phyloP scores from a whole-genome alignment of 2,329 filamentous ascomycete genomes.

The Ascosphaera aggregata region DNA sequence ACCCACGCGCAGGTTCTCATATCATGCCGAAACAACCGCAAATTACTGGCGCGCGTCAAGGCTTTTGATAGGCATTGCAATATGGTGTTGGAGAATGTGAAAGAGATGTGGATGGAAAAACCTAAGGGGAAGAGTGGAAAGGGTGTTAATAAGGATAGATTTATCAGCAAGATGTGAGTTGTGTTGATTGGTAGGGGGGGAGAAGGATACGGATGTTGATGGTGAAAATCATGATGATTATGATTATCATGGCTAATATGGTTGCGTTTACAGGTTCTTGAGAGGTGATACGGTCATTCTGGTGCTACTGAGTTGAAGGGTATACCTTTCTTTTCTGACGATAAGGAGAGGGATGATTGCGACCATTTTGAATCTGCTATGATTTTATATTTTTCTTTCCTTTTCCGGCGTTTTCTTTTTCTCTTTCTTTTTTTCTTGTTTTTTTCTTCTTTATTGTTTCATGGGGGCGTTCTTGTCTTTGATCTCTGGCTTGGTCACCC shows the following conservation, averaged over 20 bases:
- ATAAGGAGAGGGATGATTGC: slow-evolving; percentile 3
- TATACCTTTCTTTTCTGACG: slow-evolving; percentile 3
- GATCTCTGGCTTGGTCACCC: too few relatives aligned
- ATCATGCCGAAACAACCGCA: slow-evolving; percentile 94
- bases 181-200: not conserved
- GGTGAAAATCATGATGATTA: slow-evolving; percentile 2
- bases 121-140: slow-evolving; percentile 71
- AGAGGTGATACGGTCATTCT: slow-evolving; percentile 74
- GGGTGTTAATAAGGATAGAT: slow-evolving; percentile 94
- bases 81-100: slow-evolving; percentile 93
- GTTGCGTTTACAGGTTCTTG: slow-evolving; percentile 39
- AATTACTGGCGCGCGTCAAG: slow-evolving; percentile 90
- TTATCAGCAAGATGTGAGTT: slow-evolving; percentile 87
- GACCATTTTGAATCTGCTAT: too few relatives aligned
- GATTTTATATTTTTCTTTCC: too few relatives aligned
- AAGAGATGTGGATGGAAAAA: slow-evolving; percentile 99
- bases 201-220: slow-evolving; percentile 2
- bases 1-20: slow-evolving; percentile 92
- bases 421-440: too few relatives aligned
- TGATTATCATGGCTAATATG: not conserved
- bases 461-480: too few relatives aligned
- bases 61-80: slow-evolving; percentile 98
- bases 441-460: too few relatives aligned
- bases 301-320: slow-evolving; percentile 50
- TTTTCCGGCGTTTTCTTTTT: too few relatives aligned